Evolutionary conservation across 345 rosid species (phyloP), one percentile per base, ranked within the genome.

Genomic region (Eucalyptus cladocalyx): DNA sequence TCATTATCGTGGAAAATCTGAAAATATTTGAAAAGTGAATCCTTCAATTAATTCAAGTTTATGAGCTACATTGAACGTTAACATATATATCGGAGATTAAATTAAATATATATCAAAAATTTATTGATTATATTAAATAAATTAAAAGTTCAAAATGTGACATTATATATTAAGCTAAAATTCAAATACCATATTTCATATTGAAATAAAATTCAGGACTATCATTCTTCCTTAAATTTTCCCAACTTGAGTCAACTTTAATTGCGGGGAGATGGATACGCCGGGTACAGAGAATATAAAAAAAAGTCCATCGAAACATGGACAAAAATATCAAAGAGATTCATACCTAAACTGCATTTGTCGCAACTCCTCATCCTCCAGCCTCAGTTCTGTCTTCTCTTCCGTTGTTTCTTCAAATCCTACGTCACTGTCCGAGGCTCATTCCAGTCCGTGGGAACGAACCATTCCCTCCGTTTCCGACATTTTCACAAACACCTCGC

Each of bases 1-100:
- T 1, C 9, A 51, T 51, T 0, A 0, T 51, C 2, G 0, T 18
- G 0, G 4, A 18, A 7, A 0, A 51, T 51, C 0, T 0, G 2
- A 51, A 51, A 1, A 18, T 0, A 51, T 51, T 51, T 18, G 0
- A 2, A 18, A 18, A 51, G 23, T 51, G 56, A 51, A 3, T 18
- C 23, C 56, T 23, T 54, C 26, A 2, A 23, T 56, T 0, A 56
- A 56, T 54, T 23, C 0, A 21, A 54, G 5, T 54, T 54, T 23
- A 54, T 2, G 5, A 2, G 10, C 1, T 4, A 8, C 0, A 54
- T 56, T 23, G 1, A 23, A 9, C 1, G 1, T 56, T 24, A 24
- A 9, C 3, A 56, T 24, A 24, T 56, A 9, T n/a, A n/a, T n/a
- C n/a, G n/a, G n/a, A 2, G 0, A 24, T 56, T 56, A 56, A 8